Evolutionary conservation across 805 yeast species (phyloP).

Genomic region (Candida maesae): DNA sequence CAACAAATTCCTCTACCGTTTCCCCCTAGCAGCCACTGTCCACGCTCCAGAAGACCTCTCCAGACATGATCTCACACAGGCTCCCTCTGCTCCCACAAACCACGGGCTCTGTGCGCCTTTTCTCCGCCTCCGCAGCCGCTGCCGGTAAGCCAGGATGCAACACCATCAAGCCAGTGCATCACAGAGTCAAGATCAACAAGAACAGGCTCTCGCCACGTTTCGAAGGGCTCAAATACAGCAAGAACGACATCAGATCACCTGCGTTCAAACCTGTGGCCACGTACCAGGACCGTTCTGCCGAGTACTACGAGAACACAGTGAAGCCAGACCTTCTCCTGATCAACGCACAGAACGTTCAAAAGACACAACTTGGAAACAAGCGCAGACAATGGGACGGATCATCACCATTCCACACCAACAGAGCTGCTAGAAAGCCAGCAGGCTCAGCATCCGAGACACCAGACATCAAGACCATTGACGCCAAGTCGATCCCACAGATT

Average conservation of each 20-base stretch:
- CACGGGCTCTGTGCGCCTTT: constrained; percentile 14
- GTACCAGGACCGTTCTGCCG: constrained; percentile 75
- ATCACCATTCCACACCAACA: constrained; percentile 85
- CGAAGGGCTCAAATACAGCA: constrained; percentile 60
- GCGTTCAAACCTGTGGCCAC: constrained; percentile 70
- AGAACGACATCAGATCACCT: constrained; percentile 76
- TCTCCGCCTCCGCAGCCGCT: constrained; percentile 24
- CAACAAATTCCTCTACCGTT: too few species aligned
- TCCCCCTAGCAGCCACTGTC: too few species aligned
- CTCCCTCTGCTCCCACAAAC: background rate
- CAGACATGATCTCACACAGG: constrained; percentile 4
- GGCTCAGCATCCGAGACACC: constrained; percentile 75
- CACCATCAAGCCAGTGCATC: constrained; percentile 89
- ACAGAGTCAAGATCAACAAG: constrained; percentile 73
- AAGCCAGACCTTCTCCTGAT: constrained; percentile 75
- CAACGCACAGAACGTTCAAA: constrained; percentile 65
- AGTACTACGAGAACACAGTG: constrained; percentile 71
- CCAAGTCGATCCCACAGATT: constrained; percentile 69
- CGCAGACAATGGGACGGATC: constrained; percentile 81
- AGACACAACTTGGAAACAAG: constrained; percentile 57
- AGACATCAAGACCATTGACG: constrained; percentile 63
- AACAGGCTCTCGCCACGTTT: constrained; percentile 70
- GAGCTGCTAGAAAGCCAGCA: constrained; percentile 70
- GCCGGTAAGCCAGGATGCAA: constrained; percentile 55
- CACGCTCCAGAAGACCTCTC: too few species aligned